These are phyloP conservation scores for Schoenoplectus triqueter DNA, from an alignment of 202 grass and related monocot genomes.

Conservation along the genomic window DNA sequence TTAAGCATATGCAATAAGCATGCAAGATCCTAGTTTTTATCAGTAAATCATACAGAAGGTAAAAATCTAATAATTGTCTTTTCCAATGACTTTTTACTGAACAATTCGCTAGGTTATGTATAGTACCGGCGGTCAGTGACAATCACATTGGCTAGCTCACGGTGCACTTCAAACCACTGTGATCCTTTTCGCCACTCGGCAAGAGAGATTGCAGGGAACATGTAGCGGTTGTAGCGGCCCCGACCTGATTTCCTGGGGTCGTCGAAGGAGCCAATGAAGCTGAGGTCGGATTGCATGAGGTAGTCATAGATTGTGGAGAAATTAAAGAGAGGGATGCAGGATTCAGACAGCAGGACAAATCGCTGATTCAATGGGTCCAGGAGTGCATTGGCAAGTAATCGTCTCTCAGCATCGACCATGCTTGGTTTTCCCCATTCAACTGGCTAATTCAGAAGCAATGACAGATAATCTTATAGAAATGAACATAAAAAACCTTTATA, in stretches of 20 bases:
- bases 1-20: background rate
- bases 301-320: constrained; percentile 38
- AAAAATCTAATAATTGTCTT: background rate
- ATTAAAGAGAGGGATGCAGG: constrained; percentile 49
- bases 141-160: constrained; percentile 34
- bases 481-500: background rate
- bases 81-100: background rate
- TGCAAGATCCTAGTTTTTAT: background rate
- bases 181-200: constrained; percentile 53
- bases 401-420: constrained; percentile 51
- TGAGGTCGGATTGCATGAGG: constrained; percentile 33
- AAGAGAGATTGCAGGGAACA: constrained; percentile 39
- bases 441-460: constrained; percentile 26
- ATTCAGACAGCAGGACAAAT: constrained; percentile 46
- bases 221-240: constrained; percentile 41
- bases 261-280: constrained; percentile 48
- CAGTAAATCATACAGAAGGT: background rate
- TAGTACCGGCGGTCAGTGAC: constrained; percentile 34
- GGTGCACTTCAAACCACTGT: constrained; percentile 48
- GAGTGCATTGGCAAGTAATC: constrained; percentile 46
- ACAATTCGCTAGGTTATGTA: background rate
- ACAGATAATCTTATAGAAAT: background rate
- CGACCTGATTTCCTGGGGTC: constrained; percentile 30
- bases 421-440: constrained; percentile 41
- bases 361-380: constrained; percentile 42